Base-by-base conservation (phyloP, 257 asterid species). In the Plantago ovata region DNA sequence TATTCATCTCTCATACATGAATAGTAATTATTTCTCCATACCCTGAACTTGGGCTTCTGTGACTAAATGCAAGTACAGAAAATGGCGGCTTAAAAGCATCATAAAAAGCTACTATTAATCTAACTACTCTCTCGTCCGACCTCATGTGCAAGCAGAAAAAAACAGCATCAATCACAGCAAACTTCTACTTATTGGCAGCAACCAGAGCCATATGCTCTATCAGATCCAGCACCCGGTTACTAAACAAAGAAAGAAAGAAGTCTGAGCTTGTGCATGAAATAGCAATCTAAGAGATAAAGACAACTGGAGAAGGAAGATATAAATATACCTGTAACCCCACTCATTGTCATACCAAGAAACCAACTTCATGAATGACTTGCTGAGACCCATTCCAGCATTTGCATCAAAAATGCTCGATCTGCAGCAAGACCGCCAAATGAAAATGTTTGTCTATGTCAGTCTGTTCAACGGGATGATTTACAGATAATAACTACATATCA, bases 391-490 rank as follows among this genome's bases (percentile, higher is more conserved):
- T 40, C 99, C 99, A 67, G 97, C 99, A 54, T 93, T 93, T 9
- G 99, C 96, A 39, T 93, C 99, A 68, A 93, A 93, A 63, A 93
- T 93, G 84, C 99, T 93, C 5, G 99, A 93, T 79, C 99, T 93
- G 61, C 21, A 49, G 47, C 47, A 56, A 64, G 33, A 51, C 7
- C 20, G 38, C 43, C 52, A 44, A 15, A 10, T 39, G 10, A 48
- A 38, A 32, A 57, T n/a, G n/a, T n/a, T n/a, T n/a, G n/a, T n/a
- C 10, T 6, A 19, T 41, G 13, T 45, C 23, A 39, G 52, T 49
- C 7, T 49, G 39, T 23, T 19, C 14, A 16, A 23, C 21, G 59
- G 39, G 51, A 36, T 45, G 20, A 36, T 3, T 21, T 13, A 22
- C n/a, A 4, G 47, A 44, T 28, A 33, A 24, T 16, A 54, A 11